A percentile compares a stretch with the other conserved stretches of the same genome.
phyloP scores from a whole-genome alignment of 176 grass and related monocot genomes.

The Oryza brachyantha region DNA sequence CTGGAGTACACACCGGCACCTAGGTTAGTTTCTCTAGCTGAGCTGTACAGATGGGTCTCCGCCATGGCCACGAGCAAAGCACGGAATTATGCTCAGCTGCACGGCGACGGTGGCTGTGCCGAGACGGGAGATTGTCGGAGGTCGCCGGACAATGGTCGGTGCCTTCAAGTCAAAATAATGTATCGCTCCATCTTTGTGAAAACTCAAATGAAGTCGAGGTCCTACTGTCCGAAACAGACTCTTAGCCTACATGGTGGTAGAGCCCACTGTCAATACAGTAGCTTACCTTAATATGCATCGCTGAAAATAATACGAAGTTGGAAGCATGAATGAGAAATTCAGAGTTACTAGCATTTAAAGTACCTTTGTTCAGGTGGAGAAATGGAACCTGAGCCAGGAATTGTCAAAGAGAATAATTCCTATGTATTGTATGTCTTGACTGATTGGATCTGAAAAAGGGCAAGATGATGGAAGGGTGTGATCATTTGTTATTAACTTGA shows the following conservation, averaged over 20 bases:
- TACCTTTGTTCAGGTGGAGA: conserved; percentile 39
- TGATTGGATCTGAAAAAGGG: conserved; percentile 30
- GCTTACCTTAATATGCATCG: background rate
- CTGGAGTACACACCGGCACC: background rate
- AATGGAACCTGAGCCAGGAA: background rate
- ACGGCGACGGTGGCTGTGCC: background rate
- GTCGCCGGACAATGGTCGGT: background rate
- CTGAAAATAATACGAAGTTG: background rate
- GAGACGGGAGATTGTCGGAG: background rate
- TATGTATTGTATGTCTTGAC: conserved; percentile 3
- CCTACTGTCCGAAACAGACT: conserved; percentile 38
- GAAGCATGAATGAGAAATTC: background rate
- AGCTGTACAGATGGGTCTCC: conserved; percentile 25
- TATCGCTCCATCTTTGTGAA: conserved; percentile 30
- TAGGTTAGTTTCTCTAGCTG: conserved; percentile 26
- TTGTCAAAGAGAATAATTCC: conserved; percentile 27
- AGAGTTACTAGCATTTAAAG: background rate
- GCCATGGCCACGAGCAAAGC: background rate
- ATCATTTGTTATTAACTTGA: background rate
- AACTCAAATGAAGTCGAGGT: conserved; percentile 9
- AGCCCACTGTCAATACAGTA: background rate
- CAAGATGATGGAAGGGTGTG: background rate
- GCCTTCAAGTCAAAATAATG: conserved; percentile 16
- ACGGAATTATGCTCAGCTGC: conserved; percentile 1
- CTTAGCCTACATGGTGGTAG: conserved; percentile 12